These are phyloP conservation scores for Silene latifolia DNA, from an alignment of 148 eudicot genomes.

Conservation along the genomic window DNA sequence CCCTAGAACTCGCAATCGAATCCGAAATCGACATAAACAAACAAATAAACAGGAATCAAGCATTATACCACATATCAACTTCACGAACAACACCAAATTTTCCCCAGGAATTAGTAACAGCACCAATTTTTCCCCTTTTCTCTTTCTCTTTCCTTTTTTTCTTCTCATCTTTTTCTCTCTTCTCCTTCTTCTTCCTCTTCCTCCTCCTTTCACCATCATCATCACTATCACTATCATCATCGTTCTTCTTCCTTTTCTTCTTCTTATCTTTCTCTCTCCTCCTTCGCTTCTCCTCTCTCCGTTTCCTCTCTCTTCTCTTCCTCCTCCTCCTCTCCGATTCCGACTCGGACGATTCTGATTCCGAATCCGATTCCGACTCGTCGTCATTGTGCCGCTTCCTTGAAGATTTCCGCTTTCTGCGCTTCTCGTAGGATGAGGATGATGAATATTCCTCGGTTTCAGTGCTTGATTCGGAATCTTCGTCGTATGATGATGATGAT, in stretches of 20 bases:
- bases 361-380: constrained; percentile 35
- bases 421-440: constrained; percentile 17
- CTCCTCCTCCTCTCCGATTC: constrained; percentile 41
- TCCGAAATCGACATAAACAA: not conserved
- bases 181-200: constrained; percentile 28
- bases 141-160: constrained; percentile 44
- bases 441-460: constrained; percentile 27
- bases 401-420: constrained; percentile 32
- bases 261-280: constrained; percentile 23
- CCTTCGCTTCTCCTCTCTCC: constrained; percentile 16
- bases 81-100: constrained; percentile 83
- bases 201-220: constrained; percentile 25
- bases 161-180: constrained; percentile 26
- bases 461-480: constrained; percentile 21
- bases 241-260: constrained; percentile 17
- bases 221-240: constrained; percentile 16
- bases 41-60: not conserved
- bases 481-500: constrained; percentile 12
- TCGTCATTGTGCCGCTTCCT: constrained; percentile 35
- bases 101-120: constrained; percentile 87
- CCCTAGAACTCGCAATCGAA: not conserved
- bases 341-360: constrained; percentile 36
- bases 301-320: constrained; percentile 28
- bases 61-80: constrained; percentile 85
- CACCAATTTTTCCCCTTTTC: constrained; percentile 60